Percentiles rank a stretch among this genome's conserved stretches.
Evolutionary conservation across 345 rosid genomes (phyloP).

Genomic region (Sisymbrium altissimum): DNA sequence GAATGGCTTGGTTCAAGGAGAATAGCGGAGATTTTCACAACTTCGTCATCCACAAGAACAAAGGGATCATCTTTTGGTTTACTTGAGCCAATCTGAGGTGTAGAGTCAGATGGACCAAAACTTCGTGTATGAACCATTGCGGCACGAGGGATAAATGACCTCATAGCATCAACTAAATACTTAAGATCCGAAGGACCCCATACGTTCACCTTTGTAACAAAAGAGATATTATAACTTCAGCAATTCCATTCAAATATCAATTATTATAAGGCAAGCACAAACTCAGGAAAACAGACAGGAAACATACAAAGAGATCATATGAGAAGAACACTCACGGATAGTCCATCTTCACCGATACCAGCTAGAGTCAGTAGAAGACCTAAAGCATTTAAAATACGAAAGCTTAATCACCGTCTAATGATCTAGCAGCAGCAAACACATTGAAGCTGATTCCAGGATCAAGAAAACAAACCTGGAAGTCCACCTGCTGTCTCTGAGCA

Average conservation of each 20-base stretch:
- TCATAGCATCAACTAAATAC: constrained; percentile 91
- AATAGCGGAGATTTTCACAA: constrained; percentile 83
- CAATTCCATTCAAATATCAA: not conserved
- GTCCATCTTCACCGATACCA: constrained; percentile 88
- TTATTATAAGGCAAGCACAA: not conserved
- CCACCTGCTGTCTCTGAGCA: constrained; percentile 98
- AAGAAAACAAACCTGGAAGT: constrained; percentile 71
- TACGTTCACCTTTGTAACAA: constrained; percentile 63
- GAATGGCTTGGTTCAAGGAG: constrained; percentile 45
- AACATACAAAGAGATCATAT: constrained; percentile 27
- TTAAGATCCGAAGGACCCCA: constrained; percentile 99
- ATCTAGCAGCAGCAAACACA: constrained; percentile 4
- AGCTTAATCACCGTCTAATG: constrained; percentile 2
- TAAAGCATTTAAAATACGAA: constrained; percentile 27
- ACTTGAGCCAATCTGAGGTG: constrained; percentile 32
- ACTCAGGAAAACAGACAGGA: constrained; percentile 8
- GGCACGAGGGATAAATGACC: constrained; percentile 90
- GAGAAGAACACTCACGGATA: constrained; percentile 68
- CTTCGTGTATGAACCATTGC: constrained; percentile 92
- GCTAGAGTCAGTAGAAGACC: constrained; percentile 92
- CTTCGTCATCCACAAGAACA: constrained; percentile 74
- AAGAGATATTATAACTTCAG: constrained; percentile 6
- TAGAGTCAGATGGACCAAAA: constrained; percentile 65
- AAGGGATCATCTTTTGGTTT: constrained; percentile 45
- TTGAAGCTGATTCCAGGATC: not conserved